A percentile compares a stretch with the other conserved stretches of the same genome.
phyloP scores from a whole-genome alignment of 805 yeast species.

The Candida quercuum region DNA sequence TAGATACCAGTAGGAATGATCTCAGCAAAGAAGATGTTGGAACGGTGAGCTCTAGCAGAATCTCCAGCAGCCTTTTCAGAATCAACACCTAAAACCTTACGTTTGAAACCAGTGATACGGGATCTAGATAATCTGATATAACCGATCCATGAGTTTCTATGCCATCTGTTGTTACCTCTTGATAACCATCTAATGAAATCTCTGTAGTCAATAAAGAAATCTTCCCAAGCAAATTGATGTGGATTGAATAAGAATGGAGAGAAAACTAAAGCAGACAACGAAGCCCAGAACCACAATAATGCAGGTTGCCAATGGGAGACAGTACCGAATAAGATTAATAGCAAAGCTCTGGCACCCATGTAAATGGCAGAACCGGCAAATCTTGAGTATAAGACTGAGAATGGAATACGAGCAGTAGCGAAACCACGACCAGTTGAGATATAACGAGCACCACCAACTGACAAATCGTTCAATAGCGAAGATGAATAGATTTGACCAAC shows the following conservation, averaged over 20 bases:
- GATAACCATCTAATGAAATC: slow-evolving; percentile 87
- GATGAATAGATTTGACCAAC: slow-evolving; percentile 76
- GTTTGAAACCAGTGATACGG: slow-evolving; percentile 79
- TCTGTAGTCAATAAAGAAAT: slow-evolving; percentile 93
- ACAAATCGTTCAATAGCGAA: slow-evolving; percentile 63
- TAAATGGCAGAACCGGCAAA: slow-evolving; percentile 80
- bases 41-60: slow-evolving; percentile 75
- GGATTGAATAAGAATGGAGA: slow-evolving; percentile 97
- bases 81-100: slow-evolving; percentile 65
- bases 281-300: slow-evolving; percentile 95
- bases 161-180: slow-evolving; percentile 88
- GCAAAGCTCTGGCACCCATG: slow-evolving; percentile 75
- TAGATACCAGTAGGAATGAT: slow-evolving; percentile 64
- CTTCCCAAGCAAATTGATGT: slow-evolving; percentile 95
- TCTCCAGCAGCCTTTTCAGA: slow-evolving; percentile 85
- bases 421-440: slow-evolving; percentile 85
- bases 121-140: slow-evolving; percentile 79
- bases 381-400: slow-evolving; percentile 67
- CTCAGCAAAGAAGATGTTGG: slow-evolving; percentile 67
- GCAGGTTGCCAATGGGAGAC: slow-evolving; percentile 89
- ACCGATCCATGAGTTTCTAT: slow-evolving; percentile 86
- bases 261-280: slow-evolving; percentile 78
- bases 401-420: slow-evolving; percentile 76
- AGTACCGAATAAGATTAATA: slow-evolving; percentile 68
- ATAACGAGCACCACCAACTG: slow-evolving; percentile 84